Evolutionary conservation across 352 stramenopile species (phyloP), one percentile per base, ranked within the genome.

Genomic region (Thraustochytrium sp.): DNA sequence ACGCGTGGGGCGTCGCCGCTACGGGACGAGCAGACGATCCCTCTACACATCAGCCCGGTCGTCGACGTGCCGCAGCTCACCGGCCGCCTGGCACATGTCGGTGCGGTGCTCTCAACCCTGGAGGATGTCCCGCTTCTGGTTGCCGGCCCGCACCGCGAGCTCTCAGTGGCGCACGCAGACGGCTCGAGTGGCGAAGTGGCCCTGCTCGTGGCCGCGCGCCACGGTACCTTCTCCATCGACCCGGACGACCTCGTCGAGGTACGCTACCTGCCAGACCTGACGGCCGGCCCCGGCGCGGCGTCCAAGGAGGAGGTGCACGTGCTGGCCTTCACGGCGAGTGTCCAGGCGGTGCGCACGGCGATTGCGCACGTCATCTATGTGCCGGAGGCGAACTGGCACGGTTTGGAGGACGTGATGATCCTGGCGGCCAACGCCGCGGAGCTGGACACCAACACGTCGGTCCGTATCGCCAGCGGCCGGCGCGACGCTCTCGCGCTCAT

Each of bases 301-400:
- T 16, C 59, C 16, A 72, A 72, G 31, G 40, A 46, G 3, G 13
- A 72, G 59, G 40, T 72, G 26, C 13, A 44, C 31, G 68, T 80
- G 31, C 26, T 80, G 3, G 68, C 68, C 18, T 80, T 80, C 53
- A 13, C 18, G 21, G 68, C 42, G 9, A 80, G 31, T 26, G 68
- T 80, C 0, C 18, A 3, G 29, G 34, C 31, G 11, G 44, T 51
- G 13, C 18, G 31, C 9, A 26, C 31, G 31, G 68, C 53, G 5
- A 46, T 80, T 29, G 31, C 8, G 21, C 48, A 64, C 68, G 34
- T 80, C 51, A 51, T 48, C 9, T 80, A 80, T 34, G 42, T 80
- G 0, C 68, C 68, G 26, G 62, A 75, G 26, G 21, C 16, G 62
- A 26, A 75, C 62, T 75, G 37, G 62, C 34, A 23, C 9, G 62